A percentile compares a stretch with the other conserved stretches of the same genome.
These are phyloP conservation scores for Rosa hybrid DNA, from an alignment of 331 rosid species.

Conservation along the genomic window DNA sequence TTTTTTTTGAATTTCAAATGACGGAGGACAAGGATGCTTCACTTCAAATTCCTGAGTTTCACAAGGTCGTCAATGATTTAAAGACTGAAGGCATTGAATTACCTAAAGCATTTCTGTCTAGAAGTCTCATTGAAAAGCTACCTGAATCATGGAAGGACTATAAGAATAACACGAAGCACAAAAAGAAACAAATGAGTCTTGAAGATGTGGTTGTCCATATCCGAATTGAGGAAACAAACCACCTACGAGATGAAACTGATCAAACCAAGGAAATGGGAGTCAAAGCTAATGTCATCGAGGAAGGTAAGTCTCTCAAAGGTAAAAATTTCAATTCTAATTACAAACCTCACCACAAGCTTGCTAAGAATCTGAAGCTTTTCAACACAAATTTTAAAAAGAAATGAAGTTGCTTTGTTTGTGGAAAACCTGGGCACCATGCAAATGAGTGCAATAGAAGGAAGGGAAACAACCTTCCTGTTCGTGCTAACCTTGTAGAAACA, in stretches of 20 bases:
- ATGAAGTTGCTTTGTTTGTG: neutral
- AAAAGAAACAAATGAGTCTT: neutral
- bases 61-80: conserved; percentile 3
- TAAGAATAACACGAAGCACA: neutral
- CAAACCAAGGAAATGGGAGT: neutral
- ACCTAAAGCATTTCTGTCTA: neutral
- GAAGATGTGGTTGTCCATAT: neutral
- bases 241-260: neutral
- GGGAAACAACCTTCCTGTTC: neutral
- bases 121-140: neutral
- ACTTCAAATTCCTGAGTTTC: neutral
- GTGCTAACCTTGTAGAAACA: neutral
- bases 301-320: neutral
- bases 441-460: neutral
- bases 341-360: neutral
- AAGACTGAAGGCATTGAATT: neutral
- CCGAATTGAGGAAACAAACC: neutral
- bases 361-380: neutral
- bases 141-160: neutral
- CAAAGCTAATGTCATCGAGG: neutral
- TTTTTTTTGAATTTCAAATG: neutral
- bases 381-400: neutral
- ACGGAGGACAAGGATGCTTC: neutral
- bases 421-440: neutral
- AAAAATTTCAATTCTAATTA: too few relatives aligned